Base-by-base conservation (phyloP, 129 eudicot species). In the Helichrysum umbraculigerum region DNA sequence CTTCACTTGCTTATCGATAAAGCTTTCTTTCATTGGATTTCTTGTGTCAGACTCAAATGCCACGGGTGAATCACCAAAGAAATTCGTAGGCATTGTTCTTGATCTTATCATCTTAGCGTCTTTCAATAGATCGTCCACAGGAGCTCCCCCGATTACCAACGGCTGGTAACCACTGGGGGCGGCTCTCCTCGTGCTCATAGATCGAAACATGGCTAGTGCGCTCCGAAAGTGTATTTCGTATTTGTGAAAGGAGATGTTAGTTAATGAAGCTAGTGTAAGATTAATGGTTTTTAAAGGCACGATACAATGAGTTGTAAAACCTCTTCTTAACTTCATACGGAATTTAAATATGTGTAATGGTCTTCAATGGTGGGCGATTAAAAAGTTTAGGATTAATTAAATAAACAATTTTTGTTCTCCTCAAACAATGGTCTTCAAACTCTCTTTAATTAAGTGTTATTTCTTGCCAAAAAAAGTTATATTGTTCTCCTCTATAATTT, bases 101-200 rank as follows among this genome's bases (percentile, higher is more conserved):
- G 81, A 69, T 28, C 81, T 42, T 29, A 78, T 78, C 81, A 78
- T 68, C 75, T 69, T 78, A 0, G 81, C 76, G 29, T 78, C 76
- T 0, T 44, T 58, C 21, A 60, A 42, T 14, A 58, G 70, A 8
- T 78, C 34, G 21, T 78, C 81, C 0, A 78, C 37, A 0, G 76
- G 41, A 21, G 81, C 68, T 44, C 82, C 92, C 0, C 85, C 89
- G 30, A 29, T 66, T 6, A 44, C 78, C 60, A 92, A 76, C 39
- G 72, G 82, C 72, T 89, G 88, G 56, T 92, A 92, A 10, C 97
- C 97, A 42, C 34, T 29, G 62, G 33, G 8, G 19, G 84, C 63
- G 19, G 84, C 67, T 78, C 77, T 82, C 39, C 88, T 70, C 34
- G 78, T 89, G 79, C 89, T 89, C 17, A 89, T 65, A 58, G 89